Conservation (phyloP, 352 stramenopile species). For the Peronosclerospora sorghi region DNA sequence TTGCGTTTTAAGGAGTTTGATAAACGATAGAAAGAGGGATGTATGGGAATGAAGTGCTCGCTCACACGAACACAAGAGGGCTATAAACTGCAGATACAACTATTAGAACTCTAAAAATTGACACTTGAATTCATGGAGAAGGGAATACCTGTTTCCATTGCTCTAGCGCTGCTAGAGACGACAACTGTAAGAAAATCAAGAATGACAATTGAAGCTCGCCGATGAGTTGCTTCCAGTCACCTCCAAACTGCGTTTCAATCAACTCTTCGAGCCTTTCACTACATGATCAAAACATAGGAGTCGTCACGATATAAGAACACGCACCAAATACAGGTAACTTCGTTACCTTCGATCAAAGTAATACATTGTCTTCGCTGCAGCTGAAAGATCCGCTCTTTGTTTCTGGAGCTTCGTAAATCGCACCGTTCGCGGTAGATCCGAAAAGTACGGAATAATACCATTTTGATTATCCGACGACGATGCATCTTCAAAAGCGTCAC, state of each 20-base stretch:
- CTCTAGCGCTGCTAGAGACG: constrained; percentile 86
- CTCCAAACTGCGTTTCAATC: constrained; percentile 23
- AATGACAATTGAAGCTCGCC: constrained; percentile 92
- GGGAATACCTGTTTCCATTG: constrained; percentile 87
- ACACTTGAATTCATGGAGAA: not conserved
- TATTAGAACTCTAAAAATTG: not conserved
- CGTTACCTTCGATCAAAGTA: constrained; percentile 69
- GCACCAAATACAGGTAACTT: not conserved
- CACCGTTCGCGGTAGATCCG: constrained; percentile 60
- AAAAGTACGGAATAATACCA: constrained; percentile 53
- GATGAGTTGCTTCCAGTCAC: constrained; percentile 70
- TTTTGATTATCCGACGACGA: constrained; percentile 9
- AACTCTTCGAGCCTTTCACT: constrained; percentile 45
- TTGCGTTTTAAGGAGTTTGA: constrained; percentile 44
- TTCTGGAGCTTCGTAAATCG: constrained; percentile 53
- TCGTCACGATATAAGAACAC: not conserved
- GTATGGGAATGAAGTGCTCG: constrained; percentile 24
- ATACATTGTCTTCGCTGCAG: constrained; percentile 53
- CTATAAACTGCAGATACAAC: constrained; percentile 29
- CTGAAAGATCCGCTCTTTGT: constrained; percentile 23
- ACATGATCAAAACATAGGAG: not conserved
- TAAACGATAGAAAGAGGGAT: constrained; percentile 46
- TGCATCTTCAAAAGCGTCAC: constrained; percentile 40
- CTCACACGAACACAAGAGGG: constrained; percentile 54
- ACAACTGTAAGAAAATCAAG: constrained; percentile 88